phyloP scores from a whole-genome alignment of 768 basidiomycete species.

The Xerocomellus chrysenteron region DNA sequence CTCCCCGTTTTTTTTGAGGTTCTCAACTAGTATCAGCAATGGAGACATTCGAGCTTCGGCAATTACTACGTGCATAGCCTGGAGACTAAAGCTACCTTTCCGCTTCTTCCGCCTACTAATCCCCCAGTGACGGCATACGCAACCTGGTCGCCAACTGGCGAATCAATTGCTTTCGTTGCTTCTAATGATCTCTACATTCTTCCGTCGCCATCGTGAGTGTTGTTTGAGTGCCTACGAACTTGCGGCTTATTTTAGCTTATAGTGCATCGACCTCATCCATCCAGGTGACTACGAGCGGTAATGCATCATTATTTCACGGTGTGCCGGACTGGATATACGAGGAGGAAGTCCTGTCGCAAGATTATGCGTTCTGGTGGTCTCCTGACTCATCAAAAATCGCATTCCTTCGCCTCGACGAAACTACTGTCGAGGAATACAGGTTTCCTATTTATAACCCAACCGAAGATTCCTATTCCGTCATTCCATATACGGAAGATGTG shows the following conservation, averaged over 20 bases:
- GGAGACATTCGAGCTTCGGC: conserved; percentile 87
- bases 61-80: conserved; percentile 94
- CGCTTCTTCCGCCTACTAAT: conserved; percentile 63
- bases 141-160: conserved; percentile 80
- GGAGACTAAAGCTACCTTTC: conserved; percentile 61
- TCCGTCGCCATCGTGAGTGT: conserved; percentile 58
- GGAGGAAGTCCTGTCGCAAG: conserved; percentile 77
- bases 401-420: conserved; percentile 87
- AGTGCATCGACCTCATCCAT: conserved; percentile 50
- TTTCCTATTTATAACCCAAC: conserved; percentile 94
- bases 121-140: conserved; percentile 79
- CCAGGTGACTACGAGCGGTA: conserved; percentile 79
- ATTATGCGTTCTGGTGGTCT: conserved; percentile 89
- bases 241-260: conserved; percentile 4
- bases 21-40: conserved; percentile 60
- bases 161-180: conserved; percentile 84
- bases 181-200: conserved; percentile 89
- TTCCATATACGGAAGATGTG: conserved; percentile 69
- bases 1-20: background rate
- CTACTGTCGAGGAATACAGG: conserved; percentile 77
- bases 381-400: conserved; percentile 63
- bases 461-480: conserved; percentile 60
- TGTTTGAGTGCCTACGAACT: background rate
- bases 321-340: conserved; percentile 98
- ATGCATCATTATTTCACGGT: conserved; percentile 85